phyloP scores from a whole-genome alignment of 345 rosid genomes.

The thale cress (Arabidopsis thaliana) region DNA sequence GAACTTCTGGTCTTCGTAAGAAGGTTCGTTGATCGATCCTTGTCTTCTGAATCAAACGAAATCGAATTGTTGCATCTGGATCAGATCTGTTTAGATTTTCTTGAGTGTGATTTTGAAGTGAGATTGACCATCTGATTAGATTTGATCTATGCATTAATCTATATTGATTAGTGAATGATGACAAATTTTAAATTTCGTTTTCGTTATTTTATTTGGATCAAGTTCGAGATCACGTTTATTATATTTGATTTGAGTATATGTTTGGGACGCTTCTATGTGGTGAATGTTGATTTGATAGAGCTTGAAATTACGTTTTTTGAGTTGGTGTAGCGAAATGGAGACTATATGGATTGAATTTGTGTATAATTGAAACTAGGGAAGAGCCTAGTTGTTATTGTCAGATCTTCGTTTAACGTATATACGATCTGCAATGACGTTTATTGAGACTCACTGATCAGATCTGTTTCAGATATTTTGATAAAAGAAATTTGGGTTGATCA shows the following conservation, averaged over 20 bases:
- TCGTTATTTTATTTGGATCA: background rate
- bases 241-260: slow-evolving; percentile 1
- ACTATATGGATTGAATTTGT: slow-evolving; percentile 2
- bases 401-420: background rate
- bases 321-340: slow-evolving; percentile 9
- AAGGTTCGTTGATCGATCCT: slow-evolving; percentile 60
- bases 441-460: background rate
- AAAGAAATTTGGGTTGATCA: background rate
- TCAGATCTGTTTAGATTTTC: slow-evolving; percentile 20
- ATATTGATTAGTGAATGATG: slow-evolving; percentile 22
- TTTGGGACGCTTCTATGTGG: background rate
- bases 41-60: slow-evolving; percentile 7
- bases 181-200: background rate
- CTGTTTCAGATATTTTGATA: background rate
- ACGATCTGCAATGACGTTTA: background rate
- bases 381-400: background rate
- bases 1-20: slow-evolving; percentile 99
- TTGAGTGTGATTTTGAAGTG: background rate
- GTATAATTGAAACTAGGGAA: slow-evolving; percentile 1
- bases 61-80: slow-evolving; percentile 18
- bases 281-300: background rate
- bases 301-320: background rate
- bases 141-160: slow-evolving; percentile 34
- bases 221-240: background rate
- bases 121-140: background rate